Evolutionary conservation across 352 stramenopile genomes (phyloP).

Genomic region (Pythium rhizo-oryzae): DNA sequence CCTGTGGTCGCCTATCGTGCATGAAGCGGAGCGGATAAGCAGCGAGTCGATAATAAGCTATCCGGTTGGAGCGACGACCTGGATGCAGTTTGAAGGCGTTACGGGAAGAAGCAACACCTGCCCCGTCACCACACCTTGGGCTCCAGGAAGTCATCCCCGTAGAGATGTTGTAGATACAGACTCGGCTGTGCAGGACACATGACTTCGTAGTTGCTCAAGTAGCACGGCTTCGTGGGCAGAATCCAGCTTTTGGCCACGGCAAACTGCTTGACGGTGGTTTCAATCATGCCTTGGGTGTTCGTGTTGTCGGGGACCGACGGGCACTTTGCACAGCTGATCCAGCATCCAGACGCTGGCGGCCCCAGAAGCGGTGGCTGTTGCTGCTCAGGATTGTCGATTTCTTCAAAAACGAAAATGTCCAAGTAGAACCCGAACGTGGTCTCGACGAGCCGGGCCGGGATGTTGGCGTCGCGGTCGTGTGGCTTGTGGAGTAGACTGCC

Average conservation of each 20-base stretch:
- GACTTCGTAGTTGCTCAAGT: slow-evolving; percentile 48
- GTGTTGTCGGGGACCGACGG: slow-evolving; percentile 40
- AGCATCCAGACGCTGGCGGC: slow-evolving; percentile 42
- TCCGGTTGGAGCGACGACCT: slow-evolving; percentile 16
- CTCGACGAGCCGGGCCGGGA: slow-evolving; percentile 61
- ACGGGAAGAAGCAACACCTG: neutral
- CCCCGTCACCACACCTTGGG: slow-evolving; percentile 13
- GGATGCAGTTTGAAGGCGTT: slow-evolving; percentile 10
- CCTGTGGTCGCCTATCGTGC: slow-evolving; percentile 64
- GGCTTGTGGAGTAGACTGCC: slow-evolving; percentile 41
- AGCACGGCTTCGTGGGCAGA: slow-evolving; percentile 36
- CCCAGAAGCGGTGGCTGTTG: slow-evolving; percentile 34
- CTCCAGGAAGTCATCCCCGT: slow-evolving; percentile 47
- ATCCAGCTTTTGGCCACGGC: slow-evolving; percentile 14
- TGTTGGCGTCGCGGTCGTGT: slow-evolving; percentile 50
- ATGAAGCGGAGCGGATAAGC: neutral
- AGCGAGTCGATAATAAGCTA: slow-evolving; percentile 17
- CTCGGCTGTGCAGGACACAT: slow-evolving; percentile 50
- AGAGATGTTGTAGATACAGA: slow-evolving; percentile 60
- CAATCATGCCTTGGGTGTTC: neutral
- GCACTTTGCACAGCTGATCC: slow-evolving; percentile 54
- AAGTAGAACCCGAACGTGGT: slow-evolving; percentile 64
- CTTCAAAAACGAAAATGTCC: slow-evolving; percentile 63
- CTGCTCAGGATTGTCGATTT: slow-evolving; percentile 33
- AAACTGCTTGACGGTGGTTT: slow-evolving; percentile 2